Base-by-base conservation (phyloP, 768 basidiomycete species). In the Calocybe indica region DNA sequence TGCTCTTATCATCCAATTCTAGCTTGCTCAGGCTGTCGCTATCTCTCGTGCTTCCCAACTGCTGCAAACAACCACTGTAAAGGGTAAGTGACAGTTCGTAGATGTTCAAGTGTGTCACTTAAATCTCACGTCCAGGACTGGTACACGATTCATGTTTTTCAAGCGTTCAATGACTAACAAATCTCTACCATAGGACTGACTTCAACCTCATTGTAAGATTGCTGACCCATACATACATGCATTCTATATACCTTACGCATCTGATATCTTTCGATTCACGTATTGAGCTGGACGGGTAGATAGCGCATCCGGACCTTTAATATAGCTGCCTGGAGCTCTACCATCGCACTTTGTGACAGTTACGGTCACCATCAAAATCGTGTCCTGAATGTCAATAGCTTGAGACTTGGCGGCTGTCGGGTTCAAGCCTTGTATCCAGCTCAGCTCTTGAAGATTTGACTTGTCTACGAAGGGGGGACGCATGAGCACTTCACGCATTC, bases 11-110 rank as follows among this genome's bases (percentile, higher is more conserved):
- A 15, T 36, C 5, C 40, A 47, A 33, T 36, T 47, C 7, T 44
- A 90, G 91, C 90, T 29, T 92, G 90, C 62, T 73, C 82, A 45
- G 87, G 92, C 54, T 96, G 93, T 62, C 80, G 90, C 43, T 96
- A 90, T 63, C 68, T 96, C 5, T 92, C 90, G 1, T 96, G 94
- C 56, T 81, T 94, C 62, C 94, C 93, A 1, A 86, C 84, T 6
- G 63, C 72, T 32, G 66, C 76, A 1, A 91, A 89, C 52, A 79
- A 85, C 56, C 66, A 83, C 49, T 91, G 88, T 57, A 60, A 76
- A 68, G 78, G 78, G 74, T 76, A 55, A 12, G 73, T 4, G 22
- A 4, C 22, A 22, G 22, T 68, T 32, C 35, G 22, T 38, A 47
- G 31, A 35, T 29, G 29, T 29, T 6, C 37, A 5, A 11, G 3